Base-by-base conservation (phyloP, 495 filamentous ascomycete species). In the Chaetomium tenue region DNA sequence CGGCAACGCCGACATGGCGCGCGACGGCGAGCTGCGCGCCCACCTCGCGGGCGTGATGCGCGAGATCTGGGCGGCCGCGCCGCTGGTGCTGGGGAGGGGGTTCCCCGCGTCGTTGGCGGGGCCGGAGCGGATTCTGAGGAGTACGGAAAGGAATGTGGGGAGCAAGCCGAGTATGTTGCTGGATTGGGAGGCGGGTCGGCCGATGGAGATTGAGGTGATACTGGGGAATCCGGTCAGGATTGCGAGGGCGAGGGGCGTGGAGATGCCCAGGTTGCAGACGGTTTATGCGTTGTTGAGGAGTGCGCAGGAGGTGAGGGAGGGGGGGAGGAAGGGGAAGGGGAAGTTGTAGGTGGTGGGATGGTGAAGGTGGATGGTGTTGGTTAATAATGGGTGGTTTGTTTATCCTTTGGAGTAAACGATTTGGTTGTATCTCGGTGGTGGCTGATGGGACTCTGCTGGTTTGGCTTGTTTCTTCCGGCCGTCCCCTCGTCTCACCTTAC, bases 171-270 rank as follows among this genome's bases (percentile, higher is more conserved):
- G 82, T 63, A 87, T 87, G 84, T 65, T 84, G 64, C 48, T 86
- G 0, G 84, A 87, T 65, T 84, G 83, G 82, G 83, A 85, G 70
- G 75, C 76, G 5, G 83, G 81, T 0, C 71, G 80, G 58, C 75
- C 76, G 42, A 75, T 87, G 79, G 85, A 88, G 76, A 55, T 86
- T 23, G 85, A 88, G 71, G 84, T 86, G 26, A 86, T 88, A 30
- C 68, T 88, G 47, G 85, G 85, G 0, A 86, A 87, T 64, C 82
- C 84, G 28, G 75, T 88, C 0, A 66, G 79, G 66, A 81, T 83
- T 23, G 85, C 83, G n/a, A 66, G 78, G 59, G 73, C 71, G 18
- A 68, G 71, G 22, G 84, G 84, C 1, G 78, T 83, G 11, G 78
- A 83, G 65, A 76, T 85, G 80, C 79, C 79, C 16, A 70, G 79